phyloP scores from a whole-genome alignment of 768 basidiomycete species.

The Cystobasidium tubakii region DNA sequence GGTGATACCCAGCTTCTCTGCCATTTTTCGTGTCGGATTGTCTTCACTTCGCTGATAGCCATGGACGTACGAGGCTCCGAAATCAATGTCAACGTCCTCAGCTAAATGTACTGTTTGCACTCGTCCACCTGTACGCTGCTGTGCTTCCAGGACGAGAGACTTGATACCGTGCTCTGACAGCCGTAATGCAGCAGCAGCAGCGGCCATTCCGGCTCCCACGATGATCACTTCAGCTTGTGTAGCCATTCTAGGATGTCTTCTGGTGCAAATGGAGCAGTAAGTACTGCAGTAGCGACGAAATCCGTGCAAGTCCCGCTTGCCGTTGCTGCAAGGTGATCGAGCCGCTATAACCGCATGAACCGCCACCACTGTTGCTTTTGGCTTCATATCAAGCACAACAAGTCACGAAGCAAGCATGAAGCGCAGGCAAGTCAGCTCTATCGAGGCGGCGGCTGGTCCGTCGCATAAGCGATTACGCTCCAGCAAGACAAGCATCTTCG shows the following conservation, averaged over 20 bases:
- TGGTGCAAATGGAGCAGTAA: background rate
- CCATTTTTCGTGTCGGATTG: slow-evolving; percentile 20
- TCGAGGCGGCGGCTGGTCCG: background rate
- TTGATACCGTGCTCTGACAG: slow-evolving; percentile 27
- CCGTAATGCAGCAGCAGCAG: slow-evolving; percentile 16
- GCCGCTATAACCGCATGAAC: background rate
- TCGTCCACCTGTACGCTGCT: slow-evolving; percentile 21
- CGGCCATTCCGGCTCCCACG: slow-evolving; percentile 28
- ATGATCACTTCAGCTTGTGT: slow-evolving; percentile 19
- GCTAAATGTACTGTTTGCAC: slow-evolving; percentile 17
- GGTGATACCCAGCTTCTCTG: slow-evolving; percentile 33
- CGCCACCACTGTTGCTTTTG: background rate
- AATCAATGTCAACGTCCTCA: slow-evolving; percentile 10
- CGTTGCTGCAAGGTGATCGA: background rate
- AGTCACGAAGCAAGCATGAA: background rate
- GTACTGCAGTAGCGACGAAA: background rate
- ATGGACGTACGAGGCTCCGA: slow-evolving; percentile 31
- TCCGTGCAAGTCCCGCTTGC: background rate
- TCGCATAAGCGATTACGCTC: background rate
- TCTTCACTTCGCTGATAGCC: slow-evolving; percentile 18
- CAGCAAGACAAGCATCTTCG: background rate
- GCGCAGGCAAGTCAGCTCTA: background rate
- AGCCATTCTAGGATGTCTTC: background rate
- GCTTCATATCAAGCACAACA: background rate
- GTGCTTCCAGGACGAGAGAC: slow-evolving; percentile 31